Base-by-base conservation (phyloP, 768 basidiomycete genomes). In the Pulveroboletus ravenelii region DNA sequence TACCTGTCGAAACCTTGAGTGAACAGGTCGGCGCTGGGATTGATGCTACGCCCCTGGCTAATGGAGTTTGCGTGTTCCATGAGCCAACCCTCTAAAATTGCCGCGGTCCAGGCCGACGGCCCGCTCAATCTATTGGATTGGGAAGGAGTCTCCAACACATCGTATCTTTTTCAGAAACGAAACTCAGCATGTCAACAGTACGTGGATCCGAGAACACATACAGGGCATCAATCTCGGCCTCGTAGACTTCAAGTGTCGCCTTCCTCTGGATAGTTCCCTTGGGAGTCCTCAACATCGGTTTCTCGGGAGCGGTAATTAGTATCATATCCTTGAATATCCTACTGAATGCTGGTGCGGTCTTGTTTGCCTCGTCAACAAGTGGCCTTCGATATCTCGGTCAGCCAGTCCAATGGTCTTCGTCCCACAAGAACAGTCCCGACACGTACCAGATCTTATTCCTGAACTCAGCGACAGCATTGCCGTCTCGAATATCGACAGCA, bases 301-400 rank as follows among this genome's bases (percentile, higher is more conserved):
- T 76, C 0, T 58, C 63, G 25, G 62, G 41, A 0, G 58, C 53
- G 0, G 76, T 62, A 13, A 78, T 59, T 13, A 79, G 31, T 37
- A 80, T 78, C 78, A 79, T 75, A 57, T 80, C 74, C 60, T 75
- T 76, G 67, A 73, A 77, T 6, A 77, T 67, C 8, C 71, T 62
- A 31, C 73, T 74, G 40, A 71, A 74, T 0, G 70, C 59, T 0
- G 75, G 76, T 0, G 73, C 65, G 0, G 53, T 51, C 14, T 44
- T 53, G 50, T 77, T 78, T 0, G 73, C 76, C 23, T 73, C 70
- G 12, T 23, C n/a, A 29, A 53, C 52, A 12, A 31, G 30, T 31
- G 30, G 12, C 30, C 30, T 31, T 31, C 1, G 9, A 31, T 31
- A 9, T 10, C 8, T 2, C 8, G 10, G 12, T 31, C 9, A 31